Base-by-base conservation (phyloP, 2,329 filamentous ascomycete species). In the Cordyceps javanica region DNA sequence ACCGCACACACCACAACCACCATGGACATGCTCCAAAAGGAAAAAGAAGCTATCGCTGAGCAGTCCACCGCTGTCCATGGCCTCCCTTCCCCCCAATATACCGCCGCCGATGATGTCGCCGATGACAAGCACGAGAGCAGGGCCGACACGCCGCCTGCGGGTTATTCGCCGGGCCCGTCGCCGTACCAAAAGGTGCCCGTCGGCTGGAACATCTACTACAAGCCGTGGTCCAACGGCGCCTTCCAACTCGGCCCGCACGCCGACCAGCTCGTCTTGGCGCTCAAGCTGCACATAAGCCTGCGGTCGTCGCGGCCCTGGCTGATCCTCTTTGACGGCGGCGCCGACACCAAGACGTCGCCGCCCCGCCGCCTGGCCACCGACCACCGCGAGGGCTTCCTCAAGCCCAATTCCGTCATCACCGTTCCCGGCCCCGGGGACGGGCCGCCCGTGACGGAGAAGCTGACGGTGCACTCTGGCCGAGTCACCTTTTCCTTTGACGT, bases 401-500 rank as follows among this genome's bases (percentile, higher is more conserved):
- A 55, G 32, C 49, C 36, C 16, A 55, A 60, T 45, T 38, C 45
- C 23, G 30, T 16, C 49, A 58, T 60, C 38, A 58, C 44, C 30
- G 55, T 60, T n/a, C 48, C 32, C 32, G 13, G 44, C 30, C 57
- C 52, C 11, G 50, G 30, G 9, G 26, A 10, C 5, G 38, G 32
- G 5, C 26, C 38, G 10, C 16, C 26, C 16, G n/a, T 38, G 5
- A 23, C 53, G n/a, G 53, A 56, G 53, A 36, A 28, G 53, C 53
- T 56, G 16, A 49, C 53, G 23, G 34, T 19, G 30, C 50, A 45
- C 32, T 13, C 23, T 28, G 38, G 25, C 23, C 45, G 44, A 14
- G 26, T 60, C 5, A 30, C 21, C 26, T 60, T 59, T 26, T 54
- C 46, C 7, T 59, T 61, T 41, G 19, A 30, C 36, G 48, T 60